phyloP scores from a whole-genome alignment of 768 basidiomycete genomes.

The Leccinum rimulosum region DNA sequence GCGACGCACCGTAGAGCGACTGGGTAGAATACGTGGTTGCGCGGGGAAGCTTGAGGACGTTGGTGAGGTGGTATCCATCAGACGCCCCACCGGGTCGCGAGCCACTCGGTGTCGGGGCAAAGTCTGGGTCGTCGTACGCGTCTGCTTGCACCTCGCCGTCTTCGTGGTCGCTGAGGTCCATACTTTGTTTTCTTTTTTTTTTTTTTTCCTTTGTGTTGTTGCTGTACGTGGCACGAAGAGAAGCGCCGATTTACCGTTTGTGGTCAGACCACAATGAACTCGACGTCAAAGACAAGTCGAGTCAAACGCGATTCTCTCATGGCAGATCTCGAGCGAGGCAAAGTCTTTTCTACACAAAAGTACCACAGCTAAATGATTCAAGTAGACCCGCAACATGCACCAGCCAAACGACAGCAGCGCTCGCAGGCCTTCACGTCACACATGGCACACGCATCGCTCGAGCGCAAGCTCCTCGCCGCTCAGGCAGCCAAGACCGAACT shows the following conservation, averaged over 20 bases:
- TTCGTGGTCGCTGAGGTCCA: constrained; percentile 25
- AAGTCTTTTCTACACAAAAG: not conserved
- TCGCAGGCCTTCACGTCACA: constrained; percentile 58
- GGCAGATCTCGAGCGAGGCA: constrained; percentile 67
- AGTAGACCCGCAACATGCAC: constrained; percentile 62
- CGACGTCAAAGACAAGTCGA: not conserved
- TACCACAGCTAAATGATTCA: not conserved
- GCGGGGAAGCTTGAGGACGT: constrained; percentile 53
- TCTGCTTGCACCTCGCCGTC: constrained; percentile 8
- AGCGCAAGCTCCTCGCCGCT: constrained; percentile 62
- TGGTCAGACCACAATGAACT: not conserved
- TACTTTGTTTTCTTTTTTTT: too few species aligned
- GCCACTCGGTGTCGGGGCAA: not conserved
- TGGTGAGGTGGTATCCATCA: constrained; percentile 31
- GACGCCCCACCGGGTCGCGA: constrained; percentile 4
- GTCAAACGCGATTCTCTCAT: constrained; percentile 63
- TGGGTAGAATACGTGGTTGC: constrained; percentile 65
- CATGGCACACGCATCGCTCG: constrained; percentile 59
- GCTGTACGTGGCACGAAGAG: constrained; percentile 6
- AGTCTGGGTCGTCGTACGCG: constrained; percentile 15
- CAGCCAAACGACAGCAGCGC: constrained; percentile 68
- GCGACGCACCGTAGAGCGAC: constrained; percentile 48
- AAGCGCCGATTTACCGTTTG: too few species aligned
- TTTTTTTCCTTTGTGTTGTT: not conserved
- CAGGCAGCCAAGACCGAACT: constrained; percentile 63